Evolutionary conservation across 352 stramenopile species (phyloP).

Genomic region (Phytophthora niederhauseri): DNA sequence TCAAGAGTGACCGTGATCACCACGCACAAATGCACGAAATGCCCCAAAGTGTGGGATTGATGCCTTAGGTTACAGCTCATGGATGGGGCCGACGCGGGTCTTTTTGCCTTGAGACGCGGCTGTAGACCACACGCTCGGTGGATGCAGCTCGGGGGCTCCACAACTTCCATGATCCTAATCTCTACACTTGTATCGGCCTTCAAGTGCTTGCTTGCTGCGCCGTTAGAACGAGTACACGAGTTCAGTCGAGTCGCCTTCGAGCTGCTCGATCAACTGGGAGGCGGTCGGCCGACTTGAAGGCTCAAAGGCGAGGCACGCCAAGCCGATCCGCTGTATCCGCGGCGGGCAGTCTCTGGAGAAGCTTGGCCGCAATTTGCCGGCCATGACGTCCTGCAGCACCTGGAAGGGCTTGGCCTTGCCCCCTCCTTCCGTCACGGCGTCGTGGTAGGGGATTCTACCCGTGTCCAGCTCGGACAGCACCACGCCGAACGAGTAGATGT

Average conservation of each 20-base stretch:
- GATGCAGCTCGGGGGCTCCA: too few relatives aligned
- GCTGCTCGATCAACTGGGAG: not conserved
- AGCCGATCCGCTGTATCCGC: slow-evolving; percentile 21
- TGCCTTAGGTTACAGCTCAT: not conserved
- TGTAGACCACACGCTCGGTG: not conserved
- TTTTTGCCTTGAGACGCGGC: not conserved
- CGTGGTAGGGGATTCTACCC: slow-evolving; percentile 33
- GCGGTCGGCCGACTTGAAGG: not conserved
- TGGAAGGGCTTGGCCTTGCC: slow-evolving; percentile 34
- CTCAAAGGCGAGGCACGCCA: slow-evolving; percentile 27
- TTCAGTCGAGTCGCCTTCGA: not conserved
- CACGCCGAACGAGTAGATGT: slow-evolving; percentile 72
- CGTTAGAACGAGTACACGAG: not conserved
- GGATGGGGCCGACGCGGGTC: not conserved
- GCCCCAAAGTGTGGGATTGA: not conserved
- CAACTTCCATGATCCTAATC: not conserved
- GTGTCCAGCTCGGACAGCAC: slow-evolving; percentile 51
- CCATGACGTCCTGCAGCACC: slow-evolving; percentile 46
- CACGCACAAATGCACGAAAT: not conserved
- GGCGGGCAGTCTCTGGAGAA: slow-evolving; percentile 47
- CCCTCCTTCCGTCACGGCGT: slow-evolving; percentile 10
- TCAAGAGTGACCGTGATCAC: not conserved
- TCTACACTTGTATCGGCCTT: not conserved
- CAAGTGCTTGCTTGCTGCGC: not conserved
- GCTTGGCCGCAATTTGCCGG: slow-evolving; percentile 43